Percentiles rank a stretch among this genome's conserved stretches.
phyloP scores from a whole-genome alignment of 1,284 basidiomycete species.

The Mycosarcoma mackinlayi region DNA sequence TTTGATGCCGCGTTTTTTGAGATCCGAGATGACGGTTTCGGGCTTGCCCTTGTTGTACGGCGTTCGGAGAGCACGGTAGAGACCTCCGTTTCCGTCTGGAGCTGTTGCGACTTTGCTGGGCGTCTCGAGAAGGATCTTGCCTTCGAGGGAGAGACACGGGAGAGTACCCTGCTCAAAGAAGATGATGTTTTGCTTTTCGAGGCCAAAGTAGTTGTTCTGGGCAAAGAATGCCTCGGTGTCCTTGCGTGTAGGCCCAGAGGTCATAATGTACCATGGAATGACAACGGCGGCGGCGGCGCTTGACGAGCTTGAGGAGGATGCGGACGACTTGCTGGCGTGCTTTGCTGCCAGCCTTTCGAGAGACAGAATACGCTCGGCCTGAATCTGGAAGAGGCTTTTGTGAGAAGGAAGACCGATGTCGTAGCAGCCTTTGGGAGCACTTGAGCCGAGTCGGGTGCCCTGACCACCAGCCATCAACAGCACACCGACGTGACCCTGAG shows the following conservation, averaged over 20 bases:
- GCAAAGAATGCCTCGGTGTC: conserved; percentile 89
- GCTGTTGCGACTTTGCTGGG: conserved; percentile 85
- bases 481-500: conserved; percentile 85
- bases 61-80: conserved; percentile 89
- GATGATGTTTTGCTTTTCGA: conserved; percentile 82
- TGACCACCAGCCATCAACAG: conserved; percentile 98
- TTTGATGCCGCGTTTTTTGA: conserved; percentile 79
- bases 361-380: conserved; percentile 90
- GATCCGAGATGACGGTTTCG: conserved; percentile 84
- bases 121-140: conserved; percentile 89
- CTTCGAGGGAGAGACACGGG: conserved; percentile 92
- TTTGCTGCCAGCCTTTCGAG: conserved; percentile 78
- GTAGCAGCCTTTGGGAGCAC: conserved; percentile 96
- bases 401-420: conserved; percentile 92
- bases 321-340: conserved; percentile 72
- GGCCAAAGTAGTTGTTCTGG: conserved; percentile 83
- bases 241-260: conserved; percentile 89
- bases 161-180: conserved; percentile 99
- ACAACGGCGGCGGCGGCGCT: conserved; percentile 74
- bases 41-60: conserved; percentile 72
- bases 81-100: conserved; percentile 96
- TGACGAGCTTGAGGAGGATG: conserved; percentile 68
- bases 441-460: conserved; percentile 91
- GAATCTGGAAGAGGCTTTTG: conserved; percentile 94
- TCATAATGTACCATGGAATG: conserved; percentile 99